Conservation (phyloP, 2,329 filamentous ascomycete species). For the Penicillium sp. region DNA sequence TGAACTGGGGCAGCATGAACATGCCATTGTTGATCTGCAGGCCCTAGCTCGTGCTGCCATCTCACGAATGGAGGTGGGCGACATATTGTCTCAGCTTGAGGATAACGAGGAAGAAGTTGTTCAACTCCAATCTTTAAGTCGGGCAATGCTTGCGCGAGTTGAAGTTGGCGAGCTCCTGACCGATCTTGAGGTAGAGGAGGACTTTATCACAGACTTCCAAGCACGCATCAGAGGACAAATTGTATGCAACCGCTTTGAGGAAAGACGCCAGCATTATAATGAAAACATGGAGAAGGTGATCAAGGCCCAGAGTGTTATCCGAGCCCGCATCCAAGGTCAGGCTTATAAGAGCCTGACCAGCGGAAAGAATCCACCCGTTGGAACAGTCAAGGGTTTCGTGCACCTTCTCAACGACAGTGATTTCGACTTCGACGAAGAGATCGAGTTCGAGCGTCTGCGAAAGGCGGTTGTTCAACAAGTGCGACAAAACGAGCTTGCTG, state of each 20-base stretch:
- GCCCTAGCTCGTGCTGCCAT: conserved; percentile 44
- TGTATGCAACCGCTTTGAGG: conserved; percentile 71
- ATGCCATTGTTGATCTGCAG: conserved; percentile 39
- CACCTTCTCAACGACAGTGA: conserved; percentile 97
- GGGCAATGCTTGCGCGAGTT: conserved; percentile 76
- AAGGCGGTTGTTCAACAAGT: conserved; percentile 98
- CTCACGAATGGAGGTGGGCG: conserved; percentile 41
- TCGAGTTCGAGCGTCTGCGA: conserved; percentile 90
- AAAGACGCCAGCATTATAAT: conserved; percentile 85
- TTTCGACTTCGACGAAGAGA: conserved; percentile 97
- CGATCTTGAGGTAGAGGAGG: conserved; percentile 80
- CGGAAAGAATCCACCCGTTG: conserved; percentile 94
- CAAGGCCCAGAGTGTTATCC: conserved; percentile 96
- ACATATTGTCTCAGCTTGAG: conserved; percentile 67
- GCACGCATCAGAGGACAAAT: conserved; percentile 70
- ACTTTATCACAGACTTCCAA: conserved; percentile 72
- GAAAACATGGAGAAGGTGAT: conserved; percentile 99
- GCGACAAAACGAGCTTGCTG: conserved; percentile 91
- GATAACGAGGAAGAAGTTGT: conserved; percentile 66
- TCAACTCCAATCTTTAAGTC: conserved; percentile 70
- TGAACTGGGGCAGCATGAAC: conserved; percentile 33
- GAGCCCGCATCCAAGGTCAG: conserved; percentile 92
- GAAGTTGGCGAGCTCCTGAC: conserved; percentile 71
- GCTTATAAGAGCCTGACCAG: conserved; percentile 96
- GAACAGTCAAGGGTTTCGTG: conserved; percentile 96